Evolutionary conservation across 257 asterid genomes (phyloP).

Genomic region (Solanum pimpinellifolium): DNA sequence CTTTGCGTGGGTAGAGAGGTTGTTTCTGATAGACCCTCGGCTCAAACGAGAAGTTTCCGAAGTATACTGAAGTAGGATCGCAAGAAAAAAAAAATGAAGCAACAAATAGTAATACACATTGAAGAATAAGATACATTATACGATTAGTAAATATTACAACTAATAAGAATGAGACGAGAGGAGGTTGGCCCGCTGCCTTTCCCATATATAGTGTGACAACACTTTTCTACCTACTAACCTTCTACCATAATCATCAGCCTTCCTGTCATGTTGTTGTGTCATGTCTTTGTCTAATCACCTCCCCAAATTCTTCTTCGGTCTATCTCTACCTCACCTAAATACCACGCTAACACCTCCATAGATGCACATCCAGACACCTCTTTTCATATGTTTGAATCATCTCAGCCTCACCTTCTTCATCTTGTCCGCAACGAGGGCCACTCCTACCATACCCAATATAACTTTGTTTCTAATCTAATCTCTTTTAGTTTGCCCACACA

Average conservation of each 20-base stretch:
- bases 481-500: background rate
- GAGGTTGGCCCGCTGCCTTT: background rate
- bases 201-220: background rate
- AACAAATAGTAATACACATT: background rate
- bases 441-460: background rate
- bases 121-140: background rate
- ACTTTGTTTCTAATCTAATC: background rate
- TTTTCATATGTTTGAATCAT: background rate
- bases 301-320: background rate
- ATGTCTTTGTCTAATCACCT: background rate
- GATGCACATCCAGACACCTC: background rate
- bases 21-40: background rate
- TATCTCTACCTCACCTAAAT: background rate
- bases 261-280: background rate
- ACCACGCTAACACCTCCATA: background rate
- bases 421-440: background rate
- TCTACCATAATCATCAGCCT: background rate
- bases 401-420: background rate
- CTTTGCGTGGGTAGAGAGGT: background rate
- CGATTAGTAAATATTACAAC: background rate
- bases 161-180: background rate
- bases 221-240: background rate
- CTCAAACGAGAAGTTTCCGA: background rate
- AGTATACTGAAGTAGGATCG: background rate
- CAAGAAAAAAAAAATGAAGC: background rate